A percentile compares a stretch with the other conserved stretches of the same genome.
phyloP scores from a whole-genome alignment of 805 yeast genomes.

The Hanseniaspora pseudoguilliermondii region DNA sequence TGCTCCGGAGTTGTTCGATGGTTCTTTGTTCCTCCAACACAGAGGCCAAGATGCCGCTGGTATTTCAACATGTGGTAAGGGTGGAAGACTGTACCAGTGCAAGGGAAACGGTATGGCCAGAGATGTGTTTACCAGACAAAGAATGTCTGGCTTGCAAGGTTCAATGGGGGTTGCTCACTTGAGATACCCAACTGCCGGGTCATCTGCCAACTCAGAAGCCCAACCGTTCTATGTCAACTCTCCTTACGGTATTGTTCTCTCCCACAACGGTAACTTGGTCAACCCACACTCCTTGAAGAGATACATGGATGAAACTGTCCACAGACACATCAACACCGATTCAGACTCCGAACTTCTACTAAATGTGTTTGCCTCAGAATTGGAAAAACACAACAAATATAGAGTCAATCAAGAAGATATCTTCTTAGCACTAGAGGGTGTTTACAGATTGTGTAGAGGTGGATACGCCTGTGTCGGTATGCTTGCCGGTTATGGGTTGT shows the following conservation, averaged over 20 bases:
- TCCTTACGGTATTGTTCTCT: slow-evolving; percentile 82
- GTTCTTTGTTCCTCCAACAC: slow-evolving; percentile 84
- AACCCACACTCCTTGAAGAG: slow-evolving; percentile 65
- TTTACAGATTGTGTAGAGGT: slow-evolving; percentile 71
- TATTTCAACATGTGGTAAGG: slow-evolving; percentile 84
- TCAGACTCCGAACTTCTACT: slow-evolving; percentile 84
- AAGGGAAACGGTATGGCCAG: slow-evolving; percentile 98
- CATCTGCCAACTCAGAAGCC: slow-evolving; percentile 90
- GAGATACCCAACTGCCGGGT: slow-evolving; percentile 96
- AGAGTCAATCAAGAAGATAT: slow-evolving; percentile 87
- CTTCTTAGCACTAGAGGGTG: slow-evolving; percentile 73
- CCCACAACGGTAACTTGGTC: slow-evolving; percentile 92
- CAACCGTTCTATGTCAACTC: slow-evolving; percentile 97
- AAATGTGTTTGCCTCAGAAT: slow-evolving; percentile 82
- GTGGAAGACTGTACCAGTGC: slow-evolving; percentile 91
- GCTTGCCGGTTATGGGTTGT: slow-evolving; percentile 89
- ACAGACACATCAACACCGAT: slow-evolving; percentile 94
- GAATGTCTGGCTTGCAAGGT: slow-evolving; percentile 72
- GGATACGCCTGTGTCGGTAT: slow-evolving; percentile 95
- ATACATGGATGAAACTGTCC: slow-evolving; percentile 84
- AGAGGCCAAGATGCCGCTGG: slow-evolving; percentile 99
- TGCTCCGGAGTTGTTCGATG: slow-evolving; percentile 85
- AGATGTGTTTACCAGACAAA: slow-evolving; percentile 79
- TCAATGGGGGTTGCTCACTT: slow-evolving; percentile 92
- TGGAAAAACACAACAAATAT: slow-evolving; percentile 81